Base-by-base conservation (phyloP, 176 grass and related monocot species). In the Carex kokanica region DNA sequence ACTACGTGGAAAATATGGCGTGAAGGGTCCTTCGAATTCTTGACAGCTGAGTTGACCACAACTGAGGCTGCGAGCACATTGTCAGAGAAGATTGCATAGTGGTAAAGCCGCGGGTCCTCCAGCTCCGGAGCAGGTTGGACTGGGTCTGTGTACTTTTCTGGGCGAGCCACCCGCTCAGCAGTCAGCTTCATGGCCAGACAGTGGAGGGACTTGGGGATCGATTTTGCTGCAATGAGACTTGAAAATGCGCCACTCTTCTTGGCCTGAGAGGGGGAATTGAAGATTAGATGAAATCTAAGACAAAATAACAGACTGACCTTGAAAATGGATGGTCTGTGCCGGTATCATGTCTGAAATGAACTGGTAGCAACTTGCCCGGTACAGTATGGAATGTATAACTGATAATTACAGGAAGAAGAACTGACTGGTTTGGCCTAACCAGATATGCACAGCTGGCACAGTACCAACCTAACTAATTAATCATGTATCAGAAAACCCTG, bases 41-140 rank as follows among this genome's bases (percentile, higher is more conserved):
- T 87, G 4, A 99, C 93, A 34, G 93, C 89, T 56, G 96, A 99
- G 66, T 94, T 92, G 45, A 99, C 93, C 63, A 99, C 96, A 47
- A 94, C 93, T 0, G 93, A 99, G 36, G 96, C 96, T 2, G 96
- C 96, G 34, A 99, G 96, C 45, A 99, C 96, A 86, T 99, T 99
- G 49, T 99, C 96, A 8, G 96, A 99, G 89, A 99, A 99, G 64
- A 99, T 99, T 18, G 96, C 96, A 78, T 99, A 99, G 86, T 98
- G 95, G 80, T 91, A 99, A 13, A 99, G 85, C 52, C 65, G 74
- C 9, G 96, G 96, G 45, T 99, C 93, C 23, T 95, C 86, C 2
- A 99, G 89, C 70, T 94, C 88, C 0, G 78, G 4, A 18, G 88
- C 88, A 8, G 89, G 91, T 0, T 60, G 74, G 5, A 79, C 81